Evolutionary conservation across 2,329 filamentous ascomycete genomes (phyloP).

Genomic region (Trichothecium sympodiale): DNA sequence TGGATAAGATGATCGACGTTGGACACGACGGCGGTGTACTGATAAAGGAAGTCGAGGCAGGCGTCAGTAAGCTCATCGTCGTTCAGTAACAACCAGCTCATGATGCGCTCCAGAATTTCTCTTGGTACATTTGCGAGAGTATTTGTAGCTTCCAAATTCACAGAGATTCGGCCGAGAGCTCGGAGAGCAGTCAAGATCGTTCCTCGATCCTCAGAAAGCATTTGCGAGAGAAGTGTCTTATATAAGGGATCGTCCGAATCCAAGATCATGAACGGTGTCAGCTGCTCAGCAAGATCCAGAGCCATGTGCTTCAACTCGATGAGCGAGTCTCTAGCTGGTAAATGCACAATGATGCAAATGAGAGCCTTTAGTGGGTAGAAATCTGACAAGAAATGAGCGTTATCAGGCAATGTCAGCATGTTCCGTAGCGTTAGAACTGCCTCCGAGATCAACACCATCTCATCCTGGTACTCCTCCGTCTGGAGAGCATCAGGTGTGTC

Average conservation of each 20-base stretch:
- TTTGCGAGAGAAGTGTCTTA: slow-evolving; percentile 53
- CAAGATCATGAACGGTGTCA: slow-evolving; percentile 71
- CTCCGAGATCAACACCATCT: slow-evolving; percentile 69
- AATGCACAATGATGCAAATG: slow-evolving; percentile 68
- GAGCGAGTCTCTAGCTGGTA: slow-evolving; percentile 61
- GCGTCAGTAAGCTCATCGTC: slow-evolving; percentile 86
- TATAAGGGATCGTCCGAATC: slow-evolving; percentile 70
- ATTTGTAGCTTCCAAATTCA: slow-evolving; percentile 73
- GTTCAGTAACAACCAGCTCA: slow-evolving; percentile 66
- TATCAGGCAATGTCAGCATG: slow-evolving; percentile 89
- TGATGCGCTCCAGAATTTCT: slow-evolving; percentile 53
- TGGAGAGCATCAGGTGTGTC: slow-evolving; percentile 59
- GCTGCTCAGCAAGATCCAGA: slow-evolving; percentile 81
- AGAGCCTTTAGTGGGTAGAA: slow-evolving; percentile 70
- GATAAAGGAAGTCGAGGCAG: slow-evolving; percentile 88
- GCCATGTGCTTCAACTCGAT: slow-evolving; percentile 85
- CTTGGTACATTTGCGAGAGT: slow-evolving; percentile 60
- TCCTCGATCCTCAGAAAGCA: slow-evolving; percentile 65
- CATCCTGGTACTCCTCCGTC: slow-evolving; percentile 57
- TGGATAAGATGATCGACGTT: slow-evolving; percentile 69
- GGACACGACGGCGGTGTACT: slow-evolving; percentile 76
- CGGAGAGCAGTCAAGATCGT: slow-evolving; percentile 70
- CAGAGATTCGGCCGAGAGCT: slow-evolving; percentile 76
- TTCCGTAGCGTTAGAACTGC: slow-evolving; percentile 83
- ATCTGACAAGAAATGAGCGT: slow-evolving; percentile 69